Evolutionary conservation across 2,329 filamentous ascomycete species (phyloP), one percentile per base, ranked within the genome.

Genomic region (Ciborinia camelliae): DNA sequence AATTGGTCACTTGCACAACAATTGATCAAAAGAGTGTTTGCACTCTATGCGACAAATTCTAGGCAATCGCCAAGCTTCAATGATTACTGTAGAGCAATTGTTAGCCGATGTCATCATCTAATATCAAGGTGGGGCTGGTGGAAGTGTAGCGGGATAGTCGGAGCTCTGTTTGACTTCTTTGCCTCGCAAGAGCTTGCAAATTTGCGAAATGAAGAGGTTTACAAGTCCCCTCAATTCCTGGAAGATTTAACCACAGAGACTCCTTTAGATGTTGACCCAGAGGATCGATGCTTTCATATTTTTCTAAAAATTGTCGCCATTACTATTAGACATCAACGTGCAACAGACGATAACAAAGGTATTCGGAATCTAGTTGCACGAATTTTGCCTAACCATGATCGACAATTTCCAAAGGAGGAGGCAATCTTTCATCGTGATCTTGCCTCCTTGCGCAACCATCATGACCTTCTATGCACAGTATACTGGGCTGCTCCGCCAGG

Each of bases 121-220:
- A 83, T 88, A 54, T 78, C 82, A 65, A 82, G 86, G 73, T 90
- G 87, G 87, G 85, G 85, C 4, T 90, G 87, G 87, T 79, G 79
- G 45, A 84, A 82, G 69, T 83, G 81, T 54, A 77, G 80, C 14
- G 54, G 70, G 15, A 79, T 89, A 18, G 77, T 89, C 39, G 85
- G 86, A 1, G 78, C 81, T 1, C 81, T 90, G 3, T 90, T 89
- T 67, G 86, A 90, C 74, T 89, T 89, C 71, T 90, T 89, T 69
- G 86, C 85, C 12, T 82, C 82, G 2, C 84, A 86, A 67, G 81
- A 84, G 53, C 79, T 90, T 14, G 81, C 81, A 2, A 84, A 90
- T 73, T 73, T 90, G 50, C 82, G 85, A 45, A 88, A 89, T 65
- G 87, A 90, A 72, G 84, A 87, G 71, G 83, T 81, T 1, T 84